Base-by-base conservation (phyloP, 371 early-diverging fungal species). In the Mortierella sp. region DNA sequence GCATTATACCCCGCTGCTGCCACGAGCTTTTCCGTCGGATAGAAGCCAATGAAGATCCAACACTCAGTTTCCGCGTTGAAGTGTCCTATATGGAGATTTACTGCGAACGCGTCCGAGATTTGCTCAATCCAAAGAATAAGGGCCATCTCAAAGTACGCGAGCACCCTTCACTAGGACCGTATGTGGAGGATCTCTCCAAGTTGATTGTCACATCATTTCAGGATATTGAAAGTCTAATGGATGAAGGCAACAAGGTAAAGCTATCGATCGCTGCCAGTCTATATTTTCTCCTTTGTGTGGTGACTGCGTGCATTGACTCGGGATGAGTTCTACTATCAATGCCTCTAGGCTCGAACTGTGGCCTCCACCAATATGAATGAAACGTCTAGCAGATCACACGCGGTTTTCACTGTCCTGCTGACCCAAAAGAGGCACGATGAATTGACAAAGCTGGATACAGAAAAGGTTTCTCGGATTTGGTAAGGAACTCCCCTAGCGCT, bases 321-420 rank as follows among this genome's bases (percentile, higher is more conserved):
- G 37, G 37, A 5, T 5, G 26, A 23, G 58, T 37, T 61, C 30
- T 60, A 37, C 37, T 9, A 37, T 37, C 37, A 9, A 37, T 37
- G 9, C 37, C 37, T 37, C 28, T 71, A 87, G 88, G 88, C 89
- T 37, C 89, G 90, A 82, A 97, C 95, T 12, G 94, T 96, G 7
- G 97, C 96, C 4, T 88, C 94, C 4, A 99, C 98, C 45, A 92
- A 94, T 70, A 97, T 97, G 98, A 98, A 98, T 82, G 94, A 89
- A 68, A 89, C 90, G 0, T 95, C 95, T 19, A 93, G 93, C 53
- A 87, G 99, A 56, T 93, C 94, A 14, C 99, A 99, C 86, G 95
- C 96, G 19, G 93, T 99, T 51, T 95, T 97, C 60, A 95, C 95
- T 0, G 70, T 98, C 0, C 86, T 90, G 19, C 71, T 97, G 37